A percentile compares a stretch with the other conserved stretches of the same genome.
Conservation (phyloP, 306 rosid genomes). For the Trichosanthes truncata region DNA sequence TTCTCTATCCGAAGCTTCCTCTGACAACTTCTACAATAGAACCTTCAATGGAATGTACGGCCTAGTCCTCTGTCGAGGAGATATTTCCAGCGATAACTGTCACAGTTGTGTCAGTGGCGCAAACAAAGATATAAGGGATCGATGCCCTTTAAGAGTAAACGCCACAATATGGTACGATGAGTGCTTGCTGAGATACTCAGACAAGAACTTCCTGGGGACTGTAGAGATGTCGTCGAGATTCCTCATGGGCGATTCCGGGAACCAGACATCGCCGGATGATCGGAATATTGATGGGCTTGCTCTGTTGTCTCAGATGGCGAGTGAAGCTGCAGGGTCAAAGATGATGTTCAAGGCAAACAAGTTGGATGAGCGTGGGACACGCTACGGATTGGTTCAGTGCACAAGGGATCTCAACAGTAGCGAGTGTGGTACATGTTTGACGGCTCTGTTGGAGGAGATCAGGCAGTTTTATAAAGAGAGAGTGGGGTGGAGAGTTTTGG, state of each 20-base stretch:
- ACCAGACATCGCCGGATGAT: conserved; percentile 3
- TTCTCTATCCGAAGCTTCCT: conserved; percentile 10
- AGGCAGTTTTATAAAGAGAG: background rate
- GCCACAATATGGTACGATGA: conserved; percentile 17
- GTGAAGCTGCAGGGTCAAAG: conserved; percentile 8
- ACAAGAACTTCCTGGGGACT: conserved; percentile 13
- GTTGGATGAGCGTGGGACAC: background rate
- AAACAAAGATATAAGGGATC: background rate
- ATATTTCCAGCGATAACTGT: conserved; percentile 2
- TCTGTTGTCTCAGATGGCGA: conserved; percentile 13
- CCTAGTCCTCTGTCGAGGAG: conserved; percentile 16
- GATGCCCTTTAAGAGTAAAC: background rate
- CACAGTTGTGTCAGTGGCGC: conserved; percentile 14
- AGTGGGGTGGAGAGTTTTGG: conserved; percentile 28
- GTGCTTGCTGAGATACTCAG: conserved; percentile 19
- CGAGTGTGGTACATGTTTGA: conserved; percentile 22
- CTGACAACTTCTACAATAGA: conserved; percentile 7
- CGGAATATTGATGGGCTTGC: background rate
- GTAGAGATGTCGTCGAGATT: background rate
- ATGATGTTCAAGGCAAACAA: conserved; percentile 13
- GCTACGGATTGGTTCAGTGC: conserved; percentile 33
- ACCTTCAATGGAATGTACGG: background rate
- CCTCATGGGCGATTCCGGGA: background rate
- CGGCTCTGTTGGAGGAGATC: conserved; percentile 2
- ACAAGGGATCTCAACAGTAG: conserved; percentile 18